Evolutionary conservation across 2,329 filamentous ascomycete genomes (phyloP), one percentile per base, ranked within the genome.

Genomic region (Epichloe baconii): DNA sequence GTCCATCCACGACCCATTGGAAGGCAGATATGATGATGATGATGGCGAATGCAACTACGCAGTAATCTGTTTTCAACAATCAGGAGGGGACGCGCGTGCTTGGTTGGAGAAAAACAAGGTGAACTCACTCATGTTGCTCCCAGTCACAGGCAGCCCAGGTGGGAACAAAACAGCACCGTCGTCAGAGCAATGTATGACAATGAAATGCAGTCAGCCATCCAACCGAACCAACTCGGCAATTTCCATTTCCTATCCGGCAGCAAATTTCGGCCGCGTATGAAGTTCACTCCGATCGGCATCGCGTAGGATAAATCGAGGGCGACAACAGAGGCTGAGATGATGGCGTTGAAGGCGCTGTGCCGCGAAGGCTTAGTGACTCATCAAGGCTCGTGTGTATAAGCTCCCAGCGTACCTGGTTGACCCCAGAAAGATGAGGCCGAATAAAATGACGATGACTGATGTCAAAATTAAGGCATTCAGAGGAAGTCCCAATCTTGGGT

Each of bases 91-190:
- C 14, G 19, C 4, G n/a, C 31, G 31, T 11, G 31, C 31, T 31
- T 31, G 31, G 31, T 11, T 4, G 31, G 31, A 31, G 8, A 4
- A 31, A 11, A 1, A 31, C 10, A 31, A 31, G 31, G 1, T 31
- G 31, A 31, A 48, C 58, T 2, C 47, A 61, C 59, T 88, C 84
- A 88, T 88, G 62, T 77, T 86, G 56, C 71, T 79, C 2, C 76
- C 75, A 0, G 78, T 78, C 0, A 83, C 81, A 0, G 82, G 83
- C 3, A 82, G 58, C 0, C 71, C 74, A 0, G 84, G 83, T 1
- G 85, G 84, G 61, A 88, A 86, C 34, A 87, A 69, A 88, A 88
- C 0, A 88, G 71, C 0, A 88, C 78, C 0, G 82, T 86, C 0
- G 83, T 87, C 5, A 88, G 66, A 8, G 78, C 65, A 2, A 83